A percentile compares a stretch with the other conserved stretches of the same genome.
Conservation (phyloP, 2,329 filamentous ascomycete genomes). For the Claviceps purpurea region DNA sequence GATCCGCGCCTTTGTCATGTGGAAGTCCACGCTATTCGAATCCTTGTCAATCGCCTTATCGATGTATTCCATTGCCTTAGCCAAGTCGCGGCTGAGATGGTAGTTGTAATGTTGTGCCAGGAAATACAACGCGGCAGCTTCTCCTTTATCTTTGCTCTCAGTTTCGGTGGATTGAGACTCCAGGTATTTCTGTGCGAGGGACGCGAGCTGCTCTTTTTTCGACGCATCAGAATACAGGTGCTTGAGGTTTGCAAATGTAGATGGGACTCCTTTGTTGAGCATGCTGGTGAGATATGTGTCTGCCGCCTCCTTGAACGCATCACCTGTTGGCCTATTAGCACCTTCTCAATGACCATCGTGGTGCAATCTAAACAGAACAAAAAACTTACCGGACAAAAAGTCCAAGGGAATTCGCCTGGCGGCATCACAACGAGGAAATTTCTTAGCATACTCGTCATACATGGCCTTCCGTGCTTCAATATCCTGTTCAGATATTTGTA, state of each 20-base stretch:
- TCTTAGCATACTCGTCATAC: conserved; percentile 65
- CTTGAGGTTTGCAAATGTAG: conserved; percentile 93
- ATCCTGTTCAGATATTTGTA: conserved; percentile 48
- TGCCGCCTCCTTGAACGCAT: conserved; percentile 67
- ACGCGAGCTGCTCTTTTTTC: conserved; percentile 67
- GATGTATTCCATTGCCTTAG: conserved; percentile 69
- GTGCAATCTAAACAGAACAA: no score
- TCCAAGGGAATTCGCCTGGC: conserved; percentile 77
- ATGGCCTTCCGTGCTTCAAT: conserved; percentile 53
- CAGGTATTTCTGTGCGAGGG: conserved; percentile 67
- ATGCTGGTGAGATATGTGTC: conserved; percentile 70
- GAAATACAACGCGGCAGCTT: conserved; percentile 77
- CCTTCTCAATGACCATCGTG: not conserved
- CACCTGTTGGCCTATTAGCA: conserved; percentile 35
- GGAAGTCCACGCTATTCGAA: conserved; percentile 73
- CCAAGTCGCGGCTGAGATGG: conserved; percentile 67
- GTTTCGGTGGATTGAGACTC: conserved; percentile 40
- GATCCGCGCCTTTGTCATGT: conserved; percentile 92
- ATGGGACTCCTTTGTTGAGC: conserved; percentile 86
- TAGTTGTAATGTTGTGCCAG: conserved; percentile 97
- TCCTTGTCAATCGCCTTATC: conserved; percentile 72
- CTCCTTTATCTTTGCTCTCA: conserved; percentile 42
- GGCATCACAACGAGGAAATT: conserved; percentile 73
- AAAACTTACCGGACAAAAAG: conserved; percentile 56
- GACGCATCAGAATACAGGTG: conserved; percentile 66